Evolutionary conservation across 306 rosid species (phyloP), one percentile per base, ranked within the genome.

Genomic region (Neltuma alba): DNA sequence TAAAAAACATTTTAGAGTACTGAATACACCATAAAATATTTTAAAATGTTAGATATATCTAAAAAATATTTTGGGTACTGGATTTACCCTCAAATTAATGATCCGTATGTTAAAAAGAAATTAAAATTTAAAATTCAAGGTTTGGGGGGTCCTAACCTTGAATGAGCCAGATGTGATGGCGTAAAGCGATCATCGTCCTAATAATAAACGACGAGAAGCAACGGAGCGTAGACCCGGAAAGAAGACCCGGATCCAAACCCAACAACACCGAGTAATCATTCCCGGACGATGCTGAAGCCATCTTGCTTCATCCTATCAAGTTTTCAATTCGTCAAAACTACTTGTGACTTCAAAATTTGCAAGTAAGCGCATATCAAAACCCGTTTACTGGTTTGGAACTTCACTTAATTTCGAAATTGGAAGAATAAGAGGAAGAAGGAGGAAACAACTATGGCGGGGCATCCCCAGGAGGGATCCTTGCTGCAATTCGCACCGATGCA

Each of bases 401-500:
- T 13, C 34, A 54, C 48, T 33, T 33, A 10, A 50, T 54, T 57
- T 37, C 27, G 76, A 31, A 72, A 25, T 38, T 67, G 34, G 52
- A 58, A 34, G 42, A 64, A 15, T 63, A 7, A n/a, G 58, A n/a
- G n/a, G 27, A 9, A 54, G 28, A 13, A 62, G 37, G 38, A 68
- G 67, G 45, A 36, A n/a, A 54, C 33, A 76, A 34, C 31, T 72
- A 91, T 91, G 97, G 92, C 79, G 62, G 81, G 18, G 7, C 65
- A 61, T 64, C 20, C 74, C 9, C 70, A 6, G 31, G 47, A 58
- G 52, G 86, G 88, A 83, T 50, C 96, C 52, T 13, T 91, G 47
- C 87, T 95, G 27, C 91, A 91, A 83, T 95, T 92, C 86, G 91
- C 97, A 6, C 94, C 92, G 78, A 86, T 95, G 80, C 91, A 95